A percentile compares a stretch with the other conserved stretches of the same genome.
Conservation (phyloP, 495 filamentous ascomycete genomes). For the Elasticomyces elasticus region DNA sequence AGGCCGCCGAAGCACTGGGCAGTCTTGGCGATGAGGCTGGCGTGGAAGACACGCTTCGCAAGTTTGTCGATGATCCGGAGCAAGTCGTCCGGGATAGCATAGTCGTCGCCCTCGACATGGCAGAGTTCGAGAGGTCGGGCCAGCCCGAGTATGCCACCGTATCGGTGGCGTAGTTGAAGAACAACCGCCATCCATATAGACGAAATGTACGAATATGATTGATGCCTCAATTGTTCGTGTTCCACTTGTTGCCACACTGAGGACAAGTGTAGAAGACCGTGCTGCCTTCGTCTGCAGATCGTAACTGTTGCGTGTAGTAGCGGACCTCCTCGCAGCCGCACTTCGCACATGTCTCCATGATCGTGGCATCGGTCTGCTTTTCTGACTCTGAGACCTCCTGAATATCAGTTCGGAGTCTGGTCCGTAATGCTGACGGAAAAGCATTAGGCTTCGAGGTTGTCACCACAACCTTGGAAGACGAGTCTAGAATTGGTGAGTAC, state of each 20-base stretch:
- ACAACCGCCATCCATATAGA: not conserved
- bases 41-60: constrained; percentile 73
- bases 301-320: constrained; percentile 74
- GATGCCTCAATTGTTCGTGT: constrained; percentile 47
- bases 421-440: constrained; percentile 77
- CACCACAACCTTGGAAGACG: constrained; percentile 64
- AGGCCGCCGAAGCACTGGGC: constrained; percentile 94
- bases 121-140: constrained; percentile 84
- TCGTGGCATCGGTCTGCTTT: constrained; percentile 63
- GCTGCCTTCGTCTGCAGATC: constrained; percentile 89
- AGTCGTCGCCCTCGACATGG: constrained; percentile 95
- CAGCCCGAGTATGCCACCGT: constrained; percentile 85
- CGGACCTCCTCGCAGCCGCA: constrained; percentile 77
- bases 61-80: constrained; percentile 81
- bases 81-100: constrained; percentile 90
- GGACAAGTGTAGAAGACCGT: constrained; percentile 82
- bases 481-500: constrained; percentile 45
- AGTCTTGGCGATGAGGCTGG: constrained; percentile 89
- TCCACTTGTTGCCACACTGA: constrained; percentile 65
- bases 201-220: not conserved
- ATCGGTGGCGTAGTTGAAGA: constrained; percentile 33
- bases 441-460: constrained; percentile 74
- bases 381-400: constrained; percentile 73
- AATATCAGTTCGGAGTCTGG: constrained; percentile 66
- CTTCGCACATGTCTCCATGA: constrained; percentile 60